Evolutionary conservation across 2,329 filamentous ascomycete genomes (phyloP).

Genomic region (Fusarium subtropicale): DNA sequence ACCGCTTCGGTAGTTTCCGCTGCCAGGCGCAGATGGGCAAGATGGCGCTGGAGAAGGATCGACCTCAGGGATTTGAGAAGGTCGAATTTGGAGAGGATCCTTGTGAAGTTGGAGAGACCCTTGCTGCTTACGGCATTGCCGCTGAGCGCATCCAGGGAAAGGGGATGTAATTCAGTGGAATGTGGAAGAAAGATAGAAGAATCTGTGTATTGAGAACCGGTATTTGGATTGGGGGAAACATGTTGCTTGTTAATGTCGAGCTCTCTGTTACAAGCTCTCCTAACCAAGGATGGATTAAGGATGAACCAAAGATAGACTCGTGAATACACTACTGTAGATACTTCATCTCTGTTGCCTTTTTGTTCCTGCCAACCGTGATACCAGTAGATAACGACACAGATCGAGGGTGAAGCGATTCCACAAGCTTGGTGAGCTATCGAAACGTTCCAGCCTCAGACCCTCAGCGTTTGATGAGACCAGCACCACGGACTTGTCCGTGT

Average conservation of each 20-base stretch:
- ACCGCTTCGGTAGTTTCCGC: conserved; percentile 65
- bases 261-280: background rate
- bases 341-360: background rate
- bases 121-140: conserved; percentile 50
- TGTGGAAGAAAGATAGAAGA: background rate
- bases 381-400: background rate
- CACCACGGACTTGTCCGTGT: conserved; percentile 7
- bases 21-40: conserved; percentile 65
- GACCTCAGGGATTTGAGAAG: conserved; percentile 51
- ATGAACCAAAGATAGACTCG: conserved; percentile 16
- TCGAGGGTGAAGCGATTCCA: background rate
- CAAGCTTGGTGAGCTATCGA: background rate
- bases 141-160: conserved; percentile 50
- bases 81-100: conserved; percentile 55
- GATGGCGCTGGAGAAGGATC: conserved; percentile 54
- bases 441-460: background rate
- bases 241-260: conserved; percentile 12
- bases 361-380: background rate
- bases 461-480: background rate
- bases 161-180: conserved; percentile 42
- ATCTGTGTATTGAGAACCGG: background rate
- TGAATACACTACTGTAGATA: conserved; percentile 9
- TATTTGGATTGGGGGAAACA: conserved; percentile 10
- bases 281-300: background rate
- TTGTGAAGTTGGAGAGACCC: conserved; percentile 52